These are phyloP conservation scores for Geotrichum macrosporum DNA, from an alignment of 1,139 yeast genomes.

Conservation along the genomic window DNA sequence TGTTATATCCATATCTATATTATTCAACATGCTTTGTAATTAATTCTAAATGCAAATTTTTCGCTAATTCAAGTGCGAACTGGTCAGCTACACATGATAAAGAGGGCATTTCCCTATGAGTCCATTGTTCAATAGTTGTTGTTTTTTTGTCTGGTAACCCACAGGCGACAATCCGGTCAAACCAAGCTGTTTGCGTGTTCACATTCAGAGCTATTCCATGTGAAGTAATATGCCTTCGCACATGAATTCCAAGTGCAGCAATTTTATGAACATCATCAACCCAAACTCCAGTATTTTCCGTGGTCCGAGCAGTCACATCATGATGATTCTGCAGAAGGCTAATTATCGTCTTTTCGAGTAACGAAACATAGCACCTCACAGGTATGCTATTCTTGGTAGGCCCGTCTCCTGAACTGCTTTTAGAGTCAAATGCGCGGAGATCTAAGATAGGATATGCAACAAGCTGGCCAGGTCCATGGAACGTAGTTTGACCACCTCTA, in stretches of 20 bases:
- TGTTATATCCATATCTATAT: background rate
- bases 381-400: slow-evolving; percentile 40
- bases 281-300: slow-evolving; percentile 84
- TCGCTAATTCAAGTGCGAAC: slow-evolving; percentile 12
- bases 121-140: slow-evolving; percentile 43
- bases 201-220: slow-evolving; percentile 89
- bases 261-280: slow-evolving; percentile 58
- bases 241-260: slow-evolving; percentile 86
- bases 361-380: slow-evolving; percentile 71
- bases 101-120: background rate
- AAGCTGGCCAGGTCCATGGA: slow-evolving; percentile 94
- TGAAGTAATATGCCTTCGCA: slow-evolving; percentile 77
- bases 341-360: slow-evolving; percentile 62
- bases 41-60: slow-evolving; percentile 9
- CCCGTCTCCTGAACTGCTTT: slow-evolving; percentile 11
- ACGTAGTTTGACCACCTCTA: slow-evolving; percentile 96
- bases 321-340: slow-evolving; percentile 44
- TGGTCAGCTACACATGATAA: slow-evolving; percentile 11
- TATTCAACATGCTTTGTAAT: slow-evolving; percentile 1
- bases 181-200: slow-evolving; percentile 62
- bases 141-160: slow-evolving; percentile 65
- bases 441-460: slow-evolving; percentile 83
- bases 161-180: slow-evolving; percentile 75
- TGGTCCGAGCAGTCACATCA: slow-evolving; percentile 48
- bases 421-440: slow-evolving; percentile 51